Evolutionary conservation across 306 rosid genomes (phyloP), one percentile per base, ranked within the genome.

Genomic region (Pyrus betulifolia): DNA sequence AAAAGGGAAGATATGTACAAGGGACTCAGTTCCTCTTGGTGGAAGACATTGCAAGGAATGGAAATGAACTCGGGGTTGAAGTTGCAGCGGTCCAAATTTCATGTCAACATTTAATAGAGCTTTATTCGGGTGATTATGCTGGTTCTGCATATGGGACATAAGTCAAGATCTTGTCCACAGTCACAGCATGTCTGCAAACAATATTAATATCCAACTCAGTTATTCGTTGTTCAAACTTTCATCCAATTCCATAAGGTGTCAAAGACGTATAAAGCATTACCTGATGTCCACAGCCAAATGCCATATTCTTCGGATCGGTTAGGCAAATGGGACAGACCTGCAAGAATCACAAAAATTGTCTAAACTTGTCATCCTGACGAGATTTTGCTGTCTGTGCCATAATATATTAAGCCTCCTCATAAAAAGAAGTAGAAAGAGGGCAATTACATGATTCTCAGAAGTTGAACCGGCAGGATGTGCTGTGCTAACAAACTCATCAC

Each of bases 271-370:
- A 54, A 58, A 35, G 30, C 28, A 71, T 79, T 80, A 96, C 99
- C 96, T 91, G 96, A 83, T 96, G 99, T 27, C 98, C 98, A 28
- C 99, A 96, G 64, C 96, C 99, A 70, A 96, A 96, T 19, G 98
- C 98, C 97, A 96, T 87, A 40, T 96, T 81, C 83, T 86, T 93
- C 8, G 91, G 83, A 82, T 88, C 69, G 15, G 78, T 23, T 62
- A 88, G 81, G 86, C 97, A 96, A 85, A 96, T 89, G 81, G 91
- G 90, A 82, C 99, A 96, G 71, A 81, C 64, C 99, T 96, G 88
- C 66, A 69, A 54, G 38, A 65, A 82, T 55, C 25, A 81, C 70
- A 70, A 19, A 80, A 69, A 60, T 10, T n/a, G 21, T 70, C 80
- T 33, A 60, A 68, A 23, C 51, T 45, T 27, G 55, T 69, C 45